Conservation (phyloP, 305 asterid genomes). For the Fraxinus baroniana region DNA sequence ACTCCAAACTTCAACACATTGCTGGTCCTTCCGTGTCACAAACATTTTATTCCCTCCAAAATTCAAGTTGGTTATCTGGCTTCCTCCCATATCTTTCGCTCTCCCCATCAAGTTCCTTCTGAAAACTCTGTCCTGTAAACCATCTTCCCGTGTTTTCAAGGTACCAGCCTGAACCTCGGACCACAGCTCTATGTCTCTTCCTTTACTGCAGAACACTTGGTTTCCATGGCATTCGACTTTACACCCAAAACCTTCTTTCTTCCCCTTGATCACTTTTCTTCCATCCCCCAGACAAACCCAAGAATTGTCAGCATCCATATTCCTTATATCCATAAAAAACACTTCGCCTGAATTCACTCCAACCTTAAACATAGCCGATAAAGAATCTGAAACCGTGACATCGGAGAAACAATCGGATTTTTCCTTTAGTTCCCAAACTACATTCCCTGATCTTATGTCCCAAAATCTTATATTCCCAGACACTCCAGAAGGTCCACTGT, state of each 20-base stretch:
- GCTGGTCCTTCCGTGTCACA: conserved; percentile 68
- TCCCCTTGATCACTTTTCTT: conserved; percentile 59
- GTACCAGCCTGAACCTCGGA: conserved; percentile 61
- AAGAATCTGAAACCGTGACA: conserved; percentile 51
- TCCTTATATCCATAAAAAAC: conserved; percentile 66
- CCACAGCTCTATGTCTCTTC: conserved; percentile 75
- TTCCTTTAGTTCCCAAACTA: conserved; percentile 67
- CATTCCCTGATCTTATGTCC: conserved; percentile 78
- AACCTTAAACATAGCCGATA: conserved; percentile 62
- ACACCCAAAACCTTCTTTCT: conserved; percentile 78
- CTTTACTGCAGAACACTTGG: conserved; percentile 73
- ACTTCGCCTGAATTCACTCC: conserved; percentile 81
- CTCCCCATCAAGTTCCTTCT: conserved; percentile 78
- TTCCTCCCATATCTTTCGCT: conserved; percentile 64
- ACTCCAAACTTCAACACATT: conserved; percentile 80
- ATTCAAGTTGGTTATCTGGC: conserved; percentile 45
- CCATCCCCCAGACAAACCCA: conserved; percentile 77
- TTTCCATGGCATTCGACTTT: conserved; percentile 68
- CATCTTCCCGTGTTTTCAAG: conserved; percentile 10
- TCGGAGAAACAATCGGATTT: conserved; percentile 83
- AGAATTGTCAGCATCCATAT: conserved; percentile 36
- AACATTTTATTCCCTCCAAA: conserved; percentile 95
- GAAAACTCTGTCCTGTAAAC: conserved; percentile 44
- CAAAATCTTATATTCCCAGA: conserved; percentile 71
- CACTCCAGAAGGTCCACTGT: conserved; percentile 84